Base-by-base conservation (phyloP, 2,329 filamentous ascomycete species). In the Grosmannia penicillata region DNA sequence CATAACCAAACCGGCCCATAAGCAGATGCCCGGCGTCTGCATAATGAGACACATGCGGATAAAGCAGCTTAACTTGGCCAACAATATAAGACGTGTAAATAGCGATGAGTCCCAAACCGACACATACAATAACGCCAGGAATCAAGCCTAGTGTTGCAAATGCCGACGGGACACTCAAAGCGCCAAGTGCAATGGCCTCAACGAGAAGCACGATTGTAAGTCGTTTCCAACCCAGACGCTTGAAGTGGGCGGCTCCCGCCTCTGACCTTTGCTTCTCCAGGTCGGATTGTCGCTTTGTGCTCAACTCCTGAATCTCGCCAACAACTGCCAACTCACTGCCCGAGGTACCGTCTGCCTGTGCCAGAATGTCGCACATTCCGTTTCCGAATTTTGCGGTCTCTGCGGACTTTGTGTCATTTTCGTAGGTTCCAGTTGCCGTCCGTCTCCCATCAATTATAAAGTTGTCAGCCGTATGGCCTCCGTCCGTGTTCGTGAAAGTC, bases 21-120 rank as follows among this genome's bases (percentile, higher is more conserved):
- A 83, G 60, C 34, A 82, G 60, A 32, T 67, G 60, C 3, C 75
- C 78, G 13, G 75, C 78, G 48, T 84, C 79, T 18, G 76, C 74
- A 52, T 82, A 81, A 49, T 72, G 75, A 30, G 70, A 66, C 36
- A 82, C 65, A 13, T 72, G 58, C 3, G 77, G 75, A 47, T 53
- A 61, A 42, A 57, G 61, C 49, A 68, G 50, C 54, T 68, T 68
- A 46, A 65, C 59, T 50, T 60, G 55, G 22, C 59, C 59, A 38
- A 62, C 51, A 19, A 62, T 53, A 43, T 60, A 55, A 21, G 54
- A 57, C 21, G 56, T 55, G 51, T 62, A 62, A 37, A 62, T 57
- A 39, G 59, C 60, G 25, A 61, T 43, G 2, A 61, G 36, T 2
- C 59, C 59, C 18, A 62, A 46, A 5, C 39, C 39, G 8, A 41